Conservation (phyloP, 208 protist species). For the Blastocrithidia nonstop region DNA sequence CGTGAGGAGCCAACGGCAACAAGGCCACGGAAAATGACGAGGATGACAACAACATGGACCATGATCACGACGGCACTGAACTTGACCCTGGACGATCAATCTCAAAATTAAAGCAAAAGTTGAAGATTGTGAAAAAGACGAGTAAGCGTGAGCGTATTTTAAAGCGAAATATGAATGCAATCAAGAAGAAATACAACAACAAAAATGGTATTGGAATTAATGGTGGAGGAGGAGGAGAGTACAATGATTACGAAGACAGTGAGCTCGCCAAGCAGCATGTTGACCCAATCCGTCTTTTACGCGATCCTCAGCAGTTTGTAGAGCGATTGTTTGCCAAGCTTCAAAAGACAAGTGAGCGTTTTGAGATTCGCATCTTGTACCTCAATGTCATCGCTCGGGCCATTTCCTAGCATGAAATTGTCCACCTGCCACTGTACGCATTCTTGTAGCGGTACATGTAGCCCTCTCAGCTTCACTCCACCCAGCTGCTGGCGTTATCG, state of each 20-base stretch:
- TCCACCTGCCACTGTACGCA: constrained; percentile 93
- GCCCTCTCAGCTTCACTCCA: constrained; percentile 93
- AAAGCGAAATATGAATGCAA: constrained; percentile 47
- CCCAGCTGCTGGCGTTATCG: constrained; percentile 88
- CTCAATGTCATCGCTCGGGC: constrained; percentile 93
- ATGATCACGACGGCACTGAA: constrained; percentile 51
- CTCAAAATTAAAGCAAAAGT: constrained; percentile 83
- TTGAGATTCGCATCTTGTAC: constrained; percentile 91
- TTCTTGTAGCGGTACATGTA: constrained; percentile 94
- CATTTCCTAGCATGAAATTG: constrained; percentile 89
- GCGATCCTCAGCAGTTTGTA: constrained; percentile 92
- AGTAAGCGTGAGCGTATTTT: constrained; percentile 72
- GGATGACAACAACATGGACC: constrained; percentile 40
- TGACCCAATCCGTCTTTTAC: constrained; percentile 89
- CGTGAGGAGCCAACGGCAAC: constrained; percentile 65
- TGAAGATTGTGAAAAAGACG: constrained; percentile 88
- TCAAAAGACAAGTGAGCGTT: constrained; percentile 85
- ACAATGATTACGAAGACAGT: too few relatives aligned
- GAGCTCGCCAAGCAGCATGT: constrained; percentile 76
- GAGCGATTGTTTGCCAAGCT: constrained; percentile 90
- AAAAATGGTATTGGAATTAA: constrained; percentile 32
- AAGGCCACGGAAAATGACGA: constrained; percentile 45
- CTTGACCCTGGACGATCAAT: constrained; percentile 70
- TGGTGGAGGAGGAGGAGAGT: not conserved
- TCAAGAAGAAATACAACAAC: constrained; percentile 73